Evolutionary conservation across 805 yeast species (phyloP).

Genomic region (Nakazawaea wyomingensis): DNA sequence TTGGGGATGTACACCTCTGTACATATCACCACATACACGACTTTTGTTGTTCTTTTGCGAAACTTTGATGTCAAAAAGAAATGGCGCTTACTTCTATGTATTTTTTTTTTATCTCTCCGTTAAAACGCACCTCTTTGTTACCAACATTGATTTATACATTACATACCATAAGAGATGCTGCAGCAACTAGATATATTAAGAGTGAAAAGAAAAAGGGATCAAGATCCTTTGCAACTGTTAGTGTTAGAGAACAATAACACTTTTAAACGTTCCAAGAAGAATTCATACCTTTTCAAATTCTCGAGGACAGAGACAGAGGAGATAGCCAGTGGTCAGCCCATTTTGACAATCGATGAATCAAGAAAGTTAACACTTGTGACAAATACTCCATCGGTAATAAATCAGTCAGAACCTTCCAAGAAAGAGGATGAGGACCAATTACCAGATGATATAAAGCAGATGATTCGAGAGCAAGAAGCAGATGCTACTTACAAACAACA

Average conservation of each 20-base stretch:
- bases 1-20: no score
- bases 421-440: conserved; percentile 54
- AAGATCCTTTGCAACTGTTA: conserved; percentile 85
- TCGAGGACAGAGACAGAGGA: conserved; percentile 40
- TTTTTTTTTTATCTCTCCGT: no score
- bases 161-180: conserved; percentile 1
- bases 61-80: no score
- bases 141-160: neutral
- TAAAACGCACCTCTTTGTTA: no score
- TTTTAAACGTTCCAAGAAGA: conserved; percentile 34
- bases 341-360: conserved; percentile 8
- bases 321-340: conserved; percentile 1
- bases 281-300: conserved; percentile 38
- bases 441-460: conserved; percentile 32
- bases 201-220: conserved; percentile 80
- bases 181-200: conserved; percentile 61
- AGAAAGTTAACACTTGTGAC: neutral
- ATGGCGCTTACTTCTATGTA: no score
- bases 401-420: no score
- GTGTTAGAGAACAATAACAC: conserved; percentile 34
- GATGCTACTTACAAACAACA: neutral
- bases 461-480: conserved; percentile 9
- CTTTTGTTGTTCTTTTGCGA: no score
- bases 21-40: no score
- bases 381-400: neutral